Evolutionary conservation across 768 basidiomycete species (phyloP), one percentile per base, ranked within the genome.

Genomic region (Gloeopeniophorella convolvens): DNA sequence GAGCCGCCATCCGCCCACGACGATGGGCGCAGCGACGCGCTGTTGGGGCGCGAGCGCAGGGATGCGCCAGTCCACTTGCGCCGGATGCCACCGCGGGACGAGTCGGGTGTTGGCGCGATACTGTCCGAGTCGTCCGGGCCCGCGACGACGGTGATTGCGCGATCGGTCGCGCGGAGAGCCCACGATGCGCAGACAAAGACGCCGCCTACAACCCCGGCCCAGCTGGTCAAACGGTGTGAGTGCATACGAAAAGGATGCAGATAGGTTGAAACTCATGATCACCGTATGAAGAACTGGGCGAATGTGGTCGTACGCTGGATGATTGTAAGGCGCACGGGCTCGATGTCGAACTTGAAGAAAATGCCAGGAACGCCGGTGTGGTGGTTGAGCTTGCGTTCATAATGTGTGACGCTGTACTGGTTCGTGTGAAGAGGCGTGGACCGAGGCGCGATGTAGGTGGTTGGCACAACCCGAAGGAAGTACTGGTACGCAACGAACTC

Each of bases 331-430:
- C 78, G 73, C 68, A 98, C 77, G 0, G 94, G 92, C 63, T 99
- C 95, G 31, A 97, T 69, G 51, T 99, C 94, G 65, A 91, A 97
- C 68, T 97, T 96, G 84, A 97, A 96, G 74, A 95, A 97, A 63
- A 98, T 95, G 13, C 89, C 94, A 0, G 95, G 95, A 0, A 90
- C 84, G 6, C 88, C 89, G 13, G 72, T 69, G 56, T 88, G 80
- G 62, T 89, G 86, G 16, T 79, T 70, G 2, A 96, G 70, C 15
- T 78, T 74, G 26, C 89, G 81, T 1, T 78, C 82, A 59, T 97
- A 95, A 67, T 96, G 91, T 0, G 91, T 97, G 5, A 97, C 95
- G 39, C 89, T 89, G 69, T 98, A 97, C 66, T 95, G 89, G 62
- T 88, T 77, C 2, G 89, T 92, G 33, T 76, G 64, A 3, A 91